A percentile compares a stretch with the other conserved stretches of the same genome.
Evolutionary conservation across 2,329 filamentous ascomycete genomes (phyloP).

Genomic region (Colletotrichum aenigma): DNA sequence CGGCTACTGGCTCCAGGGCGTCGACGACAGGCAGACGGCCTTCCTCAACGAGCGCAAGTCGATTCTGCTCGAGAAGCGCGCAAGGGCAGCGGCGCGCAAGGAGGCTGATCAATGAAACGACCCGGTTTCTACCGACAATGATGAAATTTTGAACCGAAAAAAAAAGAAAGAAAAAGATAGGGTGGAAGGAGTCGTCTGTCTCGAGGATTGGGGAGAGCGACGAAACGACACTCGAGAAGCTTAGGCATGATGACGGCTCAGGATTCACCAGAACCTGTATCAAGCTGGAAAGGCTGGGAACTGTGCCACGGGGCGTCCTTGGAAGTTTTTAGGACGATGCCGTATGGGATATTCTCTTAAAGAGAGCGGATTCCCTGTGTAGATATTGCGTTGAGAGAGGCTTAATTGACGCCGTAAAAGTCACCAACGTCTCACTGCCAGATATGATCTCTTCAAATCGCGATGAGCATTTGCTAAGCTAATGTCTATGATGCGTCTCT

Average conservation of each 20-base stretch:
- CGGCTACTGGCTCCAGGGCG: constrained; percentile 94
- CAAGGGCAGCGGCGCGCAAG: constrained; percentile 55
- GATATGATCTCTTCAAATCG: background rate
- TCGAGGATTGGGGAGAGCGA: background rate
- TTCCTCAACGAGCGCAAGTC: constrained; percentile 81
- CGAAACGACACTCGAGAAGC: background rate
- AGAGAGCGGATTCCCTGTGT: background rate
- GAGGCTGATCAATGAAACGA: constrained; percentile 30
- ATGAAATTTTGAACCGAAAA: background rate
- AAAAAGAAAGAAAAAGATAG: background rate
- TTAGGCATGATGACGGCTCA: background rate
- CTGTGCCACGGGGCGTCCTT: background rate
- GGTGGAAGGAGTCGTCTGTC: too few species aligned
- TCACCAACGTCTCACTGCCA: background rate
- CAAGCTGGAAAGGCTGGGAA: background rate
- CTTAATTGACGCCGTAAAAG: constrained; percentile 16
- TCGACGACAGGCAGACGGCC: constrained; percentile 81
- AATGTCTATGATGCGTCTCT: background rate
- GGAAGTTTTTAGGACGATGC: background rate
- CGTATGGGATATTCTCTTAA: background rate
- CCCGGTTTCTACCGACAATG: background rate
- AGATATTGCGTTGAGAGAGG: constrained; percentile 2
- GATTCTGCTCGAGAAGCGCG: constrained; percentile 85
- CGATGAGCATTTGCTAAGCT: background rate
- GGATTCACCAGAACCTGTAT: background rate